Evolutionary conservation across 495 filamentous ascomycete genomes (phyloP).

Genomic region (Penicillium robsamsonii): DNA sequence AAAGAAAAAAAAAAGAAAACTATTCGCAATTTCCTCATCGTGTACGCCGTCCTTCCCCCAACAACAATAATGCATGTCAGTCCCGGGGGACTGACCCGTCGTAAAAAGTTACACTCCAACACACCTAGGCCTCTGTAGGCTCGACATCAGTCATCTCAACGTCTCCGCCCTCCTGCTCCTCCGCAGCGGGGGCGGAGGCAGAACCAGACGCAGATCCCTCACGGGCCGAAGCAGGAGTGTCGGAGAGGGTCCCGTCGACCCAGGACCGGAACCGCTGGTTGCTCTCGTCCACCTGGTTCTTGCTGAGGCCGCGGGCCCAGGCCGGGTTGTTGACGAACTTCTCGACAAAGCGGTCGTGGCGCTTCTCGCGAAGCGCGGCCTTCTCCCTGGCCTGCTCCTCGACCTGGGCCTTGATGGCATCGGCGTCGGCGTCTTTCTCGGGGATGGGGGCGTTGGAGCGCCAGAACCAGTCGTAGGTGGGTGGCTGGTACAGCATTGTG

Average conservation of each 20-base stretch:
- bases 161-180: conserved; percentile 25
- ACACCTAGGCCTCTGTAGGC: conserved; percentile 14
- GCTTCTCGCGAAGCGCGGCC: conserved; percentile 52
- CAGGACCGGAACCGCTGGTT: conserved; percentile 60
- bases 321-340: conserved; percentile 70
- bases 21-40: conserved; percentile 26
- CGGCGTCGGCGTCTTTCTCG: conserved; percentile 24
- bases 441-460: conserved; percentile 32
- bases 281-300: conserved; percentile 66
- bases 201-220: conserved; percentile 16
- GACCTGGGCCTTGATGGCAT: conserved; percentile 27
- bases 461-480: conserved; percentile 61
- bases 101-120: conserved; percentile 2
- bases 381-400: conserved; percentile 46
- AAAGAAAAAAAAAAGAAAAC: conserved; percentile 7
- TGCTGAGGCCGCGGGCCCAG: conserved; percentile 71
- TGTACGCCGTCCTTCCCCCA: conserved; percentile 18
- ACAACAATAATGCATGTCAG: conserved; percentile 20
- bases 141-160: conserved; percentile 41
- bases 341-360: conserved; percentile 64
- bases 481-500: conserved; percentile 72
- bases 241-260: conserved; percentile 36
- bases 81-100: neutral
- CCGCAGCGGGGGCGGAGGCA: neutral
- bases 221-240: conserved; percentile 17